phyloP scores from a whole-genome alignment of 805 yeast genomes.

The Candida coquimbonensis region DNA sequence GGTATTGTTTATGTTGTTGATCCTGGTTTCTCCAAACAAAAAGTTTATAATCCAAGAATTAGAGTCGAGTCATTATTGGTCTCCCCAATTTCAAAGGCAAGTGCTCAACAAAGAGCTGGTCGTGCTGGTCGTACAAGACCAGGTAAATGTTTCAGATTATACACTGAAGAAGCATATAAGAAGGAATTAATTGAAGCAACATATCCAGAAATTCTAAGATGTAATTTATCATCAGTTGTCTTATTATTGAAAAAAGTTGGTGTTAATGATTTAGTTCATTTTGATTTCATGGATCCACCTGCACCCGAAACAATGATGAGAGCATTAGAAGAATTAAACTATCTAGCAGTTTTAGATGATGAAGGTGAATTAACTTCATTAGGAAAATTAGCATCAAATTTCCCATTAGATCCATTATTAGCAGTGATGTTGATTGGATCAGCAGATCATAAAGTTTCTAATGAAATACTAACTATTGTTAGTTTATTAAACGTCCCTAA shows the following conservation, averaged over 20 bases:
- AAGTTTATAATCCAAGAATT: constrained; percentile 92
- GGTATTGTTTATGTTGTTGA: constrained; percentile 97
- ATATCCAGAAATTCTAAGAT: constrained; percentile 90
- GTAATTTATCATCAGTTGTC: constrained; percentile 87
- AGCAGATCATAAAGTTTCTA: constrained; percentile 78
- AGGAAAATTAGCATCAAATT: constrained; percentile 85
- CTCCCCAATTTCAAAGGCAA: constrained; percentile 94
- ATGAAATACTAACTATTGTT: constrained; percentile 81
- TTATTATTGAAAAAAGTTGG: constrained; percentile 91
- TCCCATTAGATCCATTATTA: constrained; percentile 93
- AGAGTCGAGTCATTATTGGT: constrained; percentile 92
- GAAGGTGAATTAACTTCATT: constrained; percentile 85
- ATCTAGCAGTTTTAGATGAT: constrained; percentile 82
- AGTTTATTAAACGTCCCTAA: constrained; percentile 90
- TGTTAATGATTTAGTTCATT: constrained; percentile 91
- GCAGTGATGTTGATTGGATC: constrained; percentile 91
- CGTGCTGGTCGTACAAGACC: constrained; percentile 99
- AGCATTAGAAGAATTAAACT: constrained; percentile 91
- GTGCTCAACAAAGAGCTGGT: constrained; percentile 98
- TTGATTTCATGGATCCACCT: constrained; percentile 98
- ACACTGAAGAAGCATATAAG: constrained; percentile 94
- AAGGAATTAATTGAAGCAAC: constrained; percentile 92
- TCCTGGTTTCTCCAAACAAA: constrained; percentile 95
- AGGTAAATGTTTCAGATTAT: constrained; percentile 93
- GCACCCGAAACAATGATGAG: constrained; percentile 99